A percentile compares a stretch with the other conserved stretches of the same genome.
phyloP scores from a whole-genome alignment of 2,329 filamentous ascomycete genomes.

The Periglandula ipomoeae region DNA sequence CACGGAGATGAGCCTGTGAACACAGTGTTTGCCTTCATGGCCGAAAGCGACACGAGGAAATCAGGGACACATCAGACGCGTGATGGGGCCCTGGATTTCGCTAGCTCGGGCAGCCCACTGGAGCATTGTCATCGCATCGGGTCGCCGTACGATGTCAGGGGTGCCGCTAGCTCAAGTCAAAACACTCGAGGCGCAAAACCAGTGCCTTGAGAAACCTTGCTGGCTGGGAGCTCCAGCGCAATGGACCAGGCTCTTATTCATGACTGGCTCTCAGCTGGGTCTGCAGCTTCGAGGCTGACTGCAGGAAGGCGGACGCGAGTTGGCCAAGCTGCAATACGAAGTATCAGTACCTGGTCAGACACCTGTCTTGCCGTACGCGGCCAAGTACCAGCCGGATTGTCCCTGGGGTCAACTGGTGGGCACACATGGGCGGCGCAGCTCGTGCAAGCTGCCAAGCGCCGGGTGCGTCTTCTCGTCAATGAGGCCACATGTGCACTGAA shows the following conservation, averaged over 20 bases:
- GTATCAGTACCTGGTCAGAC: no score
- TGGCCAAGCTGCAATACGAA: neutral
- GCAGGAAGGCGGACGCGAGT: neutral
- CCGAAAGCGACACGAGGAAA: neutral
- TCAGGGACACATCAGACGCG: neutral
- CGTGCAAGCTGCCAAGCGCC: neutral
- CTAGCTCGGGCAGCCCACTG: neutral
- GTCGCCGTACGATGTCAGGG: neutral
- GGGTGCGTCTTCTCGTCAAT: neutral
- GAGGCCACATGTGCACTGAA: slow-evolving; percentile 7
- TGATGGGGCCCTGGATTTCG: neutral
- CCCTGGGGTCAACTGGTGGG: no score
- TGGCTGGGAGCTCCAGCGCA: no score
- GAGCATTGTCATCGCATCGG: neutral
- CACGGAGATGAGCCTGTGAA: no score
- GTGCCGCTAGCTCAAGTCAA: neutral
- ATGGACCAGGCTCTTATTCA: no score
- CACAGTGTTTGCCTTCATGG: neutral
- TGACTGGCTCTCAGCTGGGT: no score
- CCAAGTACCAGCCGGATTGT: no score
- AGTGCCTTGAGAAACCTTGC: neutral
- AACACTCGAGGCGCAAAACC: neutral
- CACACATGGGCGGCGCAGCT: no score
- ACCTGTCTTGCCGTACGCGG: no score
- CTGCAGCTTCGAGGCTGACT: neutral